Evolutionary conservation across 2,329 filamentous ascomycete genomes (phyloP), one percentile per base, ranked within the genome.

Genomic region (Penicillium thymicola): DNA sequence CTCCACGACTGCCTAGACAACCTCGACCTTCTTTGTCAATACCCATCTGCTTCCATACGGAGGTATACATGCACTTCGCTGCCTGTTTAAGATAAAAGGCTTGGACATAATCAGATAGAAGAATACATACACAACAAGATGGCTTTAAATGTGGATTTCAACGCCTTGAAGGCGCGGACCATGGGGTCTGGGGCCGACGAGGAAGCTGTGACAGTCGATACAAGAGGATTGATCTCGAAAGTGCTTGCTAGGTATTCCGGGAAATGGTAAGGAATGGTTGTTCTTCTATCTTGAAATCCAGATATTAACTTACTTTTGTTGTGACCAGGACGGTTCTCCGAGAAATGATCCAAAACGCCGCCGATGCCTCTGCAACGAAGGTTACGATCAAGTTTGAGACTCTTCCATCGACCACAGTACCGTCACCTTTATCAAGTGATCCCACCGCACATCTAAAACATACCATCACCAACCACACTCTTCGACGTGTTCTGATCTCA

Each of bases 331-430:
- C 84, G 13, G 86, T 85, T 13, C 78, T 99, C 18, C 86, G 94
- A 79, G 94, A 99, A 73, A 86, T 99, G 59, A 92, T 99, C 43
- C 94, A 99, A 71, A 99, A 99, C 72, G 94, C 94, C n/a, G 93
- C 94, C 61, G 94, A 99, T 78, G 94, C 94, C 23, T 90, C 92
- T 70, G 94, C 94, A 46, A 89, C 87, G 16, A 92, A 86, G 54
- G 93, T 97, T 65, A 89, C 85, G 44, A 90, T 99, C 70, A 92
- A 89, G 67, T 96, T 94, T 80, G 93, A 99, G 73, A 96, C 93
- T 2, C 75, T 90, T 16, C 92, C 93, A 2, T 97, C 93, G 32
- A 84, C 87, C 3, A 86, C 83, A 13, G 84, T 95, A 4, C 89
- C 92, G 7, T 76, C 84, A 9, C 84, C 93, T 7, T 75, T 79